Evolutionary conservation across 257 asterid species (phyloP), one percentile per base, ranked within the genome.

Genomic region (Cinchona pubescens): DNA sequence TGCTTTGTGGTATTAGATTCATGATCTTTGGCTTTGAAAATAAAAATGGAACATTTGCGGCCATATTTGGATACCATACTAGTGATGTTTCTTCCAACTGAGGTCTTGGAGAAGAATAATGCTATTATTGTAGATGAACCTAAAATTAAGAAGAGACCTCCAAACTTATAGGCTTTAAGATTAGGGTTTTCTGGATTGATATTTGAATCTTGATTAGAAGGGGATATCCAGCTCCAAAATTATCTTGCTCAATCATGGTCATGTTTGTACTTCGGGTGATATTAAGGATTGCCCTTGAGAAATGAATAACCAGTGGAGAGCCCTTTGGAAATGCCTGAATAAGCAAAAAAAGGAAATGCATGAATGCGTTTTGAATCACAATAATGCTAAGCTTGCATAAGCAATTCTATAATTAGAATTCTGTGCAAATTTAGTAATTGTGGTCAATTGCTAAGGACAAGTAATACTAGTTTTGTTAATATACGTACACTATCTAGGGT

Each of bases 141-240:
- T 67, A 84, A 51, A 7, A 88, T 69, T 13, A 88, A 68, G 65
- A 90, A 89, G 18, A 89, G 88, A 27, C 91, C 91, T 55, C 80
- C 85, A 42, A 89, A 90, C 3, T 87, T 82, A 13, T n/a, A 59
- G 21, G 83, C n/a, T 11, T 80, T 69, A 16, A 88, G 79, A 38
- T 88, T 80, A 1, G 88, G 79, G 2, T 85, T 80, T 40, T 77
- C 75, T 38, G 85, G 81, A 60, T 87, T 78, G 67, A 87, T 79
- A n/a, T n/a, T n/a, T 4, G 89, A 72, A 51, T 81, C 72, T n/a
- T 86, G 87, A 23, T 81, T 82, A 0, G 88, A 72, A 43, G 85
- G 79, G 65, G n/a, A n/a, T 84, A 84, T 35, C 78, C 82, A 0
- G 81, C 81, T 32, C 94, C 92, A 25, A 87, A 84, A 30, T 83